phyloP scores from a whole-genome alignment of 371 early-diverging fungal species.

The Mucor ambiguus region DNA sequence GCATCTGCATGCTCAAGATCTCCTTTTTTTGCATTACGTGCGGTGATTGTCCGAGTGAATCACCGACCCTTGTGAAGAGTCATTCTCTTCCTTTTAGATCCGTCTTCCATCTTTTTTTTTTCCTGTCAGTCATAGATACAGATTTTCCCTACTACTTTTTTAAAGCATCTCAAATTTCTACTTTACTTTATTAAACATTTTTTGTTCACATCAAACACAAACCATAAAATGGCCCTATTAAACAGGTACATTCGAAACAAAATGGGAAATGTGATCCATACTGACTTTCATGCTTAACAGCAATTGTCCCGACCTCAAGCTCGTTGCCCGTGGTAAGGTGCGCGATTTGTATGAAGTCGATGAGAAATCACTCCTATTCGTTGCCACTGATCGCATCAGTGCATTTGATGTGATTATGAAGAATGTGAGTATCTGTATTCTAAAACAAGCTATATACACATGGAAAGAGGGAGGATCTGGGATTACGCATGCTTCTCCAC shows the following conservation, averaged over 20 bases:
- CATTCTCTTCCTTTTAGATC: constrained; percentile 9
- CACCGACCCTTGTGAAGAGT: constrained; percentile 10
- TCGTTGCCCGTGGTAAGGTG: constrained; percentile 95
- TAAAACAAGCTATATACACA: not conserved
- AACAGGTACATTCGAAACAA: constrained; percentile 15
- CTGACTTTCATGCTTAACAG: constrained; percentile 36
- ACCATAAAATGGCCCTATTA: constrained; percentile 20
- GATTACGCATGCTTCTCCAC: not conserved
- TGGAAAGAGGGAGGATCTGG: not conserved
- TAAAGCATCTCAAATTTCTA: not conserved
- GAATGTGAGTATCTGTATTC: constrained; percentile 64
- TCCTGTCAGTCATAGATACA: constrained; percentile 9
- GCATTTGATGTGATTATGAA: constrained; percentile 99
- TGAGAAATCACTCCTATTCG: constrained; percentile 85
- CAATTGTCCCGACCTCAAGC: constrained; percentile 89
- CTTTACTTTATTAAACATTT: constrained; percentile 2
- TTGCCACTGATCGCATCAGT: constrained; percentile 96
- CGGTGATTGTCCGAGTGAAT: constrained; percentile 2
- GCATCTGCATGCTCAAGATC: not conserved
- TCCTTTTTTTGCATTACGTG: not conserved
- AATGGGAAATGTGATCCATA: not conserved
- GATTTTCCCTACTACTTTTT: constrained; percentile 2
- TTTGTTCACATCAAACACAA: not conserved
- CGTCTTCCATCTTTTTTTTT: constrained; percentile 6
- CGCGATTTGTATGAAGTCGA: constrained; percentile 96